phyloP scores from a whole-genome alignment of 768 basidiomycete species.

The Tulasnella sp. region DNA sequence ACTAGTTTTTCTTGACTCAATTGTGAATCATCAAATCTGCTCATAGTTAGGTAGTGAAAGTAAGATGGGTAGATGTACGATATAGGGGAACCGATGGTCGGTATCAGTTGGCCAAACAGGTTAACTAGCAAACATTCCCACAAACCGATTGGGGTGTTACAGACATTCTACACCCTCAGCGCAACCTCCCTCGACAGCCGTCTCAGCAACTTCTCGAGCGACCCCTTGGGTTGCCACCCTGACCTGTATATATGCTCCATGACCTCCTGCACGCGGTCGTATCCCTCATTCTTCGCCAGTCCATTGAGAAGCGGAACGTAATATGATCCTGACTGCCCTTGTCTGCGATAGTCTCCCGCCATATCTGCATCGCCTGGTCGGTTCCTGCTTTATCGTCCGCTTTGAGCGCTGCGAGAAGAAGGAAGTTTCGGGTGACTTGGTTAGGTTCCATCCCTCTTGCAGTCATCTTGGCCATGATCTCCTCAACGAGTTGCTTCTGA shows the following conservation, averaged over 20 bases:
- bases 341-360: conserved; percentile 49
- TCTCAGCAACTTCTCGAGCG: conserved; percentile 1
- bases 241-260: conserved; percentile 2
- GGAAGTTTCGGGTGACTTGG: conserved; percentile 64
- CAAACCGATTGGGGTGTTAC: too few relatives aligned
- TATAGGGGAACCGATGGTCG: too few relatives aligned
- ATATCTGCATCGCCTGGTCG: conserved; percentile 49
- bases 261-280: conserved; percentile 1
- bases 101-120: too few relatives aligned
- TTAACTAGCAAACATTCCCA: too few relatives aligned
- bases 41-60: too few relatives aligned
- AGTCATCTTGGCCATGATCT: conserved; percentile 54
- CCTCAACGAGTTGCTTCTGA: conserved; percentile 33
- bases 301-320: background rate
- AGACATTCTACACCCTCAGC: background rate
- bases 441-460: conserved; percentile 47
- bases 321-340: conserved; percentile 21
- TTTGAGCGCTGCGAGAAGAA: conserved; percentile 56
- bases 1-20: too few relatives aligned
- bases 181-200: background rate
- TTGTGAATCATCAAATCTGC: too few relatives aligned
- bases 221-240: conserved; percentile 3
- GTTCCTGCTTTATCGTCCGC: conserved; percentile 42
- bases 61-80: too few relatives aligned
- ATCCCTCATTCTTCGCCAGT: background rate